Base-by-base conservation (phyloP, 805 yeast genomes). In the Naumovozyma dairenensis region DNA sequence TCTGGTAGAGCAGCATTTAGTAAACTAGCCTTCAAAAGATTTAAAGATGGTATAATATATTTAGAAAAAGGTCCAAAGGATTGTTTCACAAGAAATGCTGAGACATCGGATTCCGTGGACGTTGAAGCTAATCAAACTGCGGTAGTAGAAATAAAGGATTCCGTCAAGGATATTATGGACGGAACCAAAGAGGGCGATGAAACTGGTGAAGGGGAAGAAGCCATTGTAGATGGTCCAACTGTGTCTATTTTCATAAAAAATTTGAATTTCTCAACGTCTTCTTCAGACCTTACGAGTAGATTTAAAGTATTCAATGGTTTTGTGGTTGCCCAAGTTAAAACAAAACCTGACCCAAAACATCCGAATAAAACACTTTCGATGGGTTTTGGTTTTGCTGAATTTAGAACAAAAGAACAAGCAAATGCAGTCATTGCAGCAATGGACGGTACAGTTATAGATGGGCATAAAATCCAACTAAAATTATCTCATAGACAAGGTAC, bases 321-420 rank as follows among this genome's bases (percentile, higher is more conserved):
- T 55, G 72, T 80, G 10, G 68, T 79, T 31, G 94, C 94, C 2
- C 75, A 77, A 16, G 80, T 92, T 35, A 84, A 84, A 52, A 80
- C 80, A 18, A 89, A 87, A 55, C 87, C 95, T 1, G 94, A 89
- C 60, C 74, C 94, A 24, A 83, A 77, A 59, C 71, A 74, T 39
- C 53, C 71, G 2, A 80, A 77, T 8, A 71, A 71, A 37, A 61
- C 67, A n/a, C 68, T 77, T 39, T 85, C 96, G 48, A 92, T 92
- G 98, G 98, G 98, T 15, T 92, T 86, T 51, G 98, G 98, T 1
- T 92, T 92, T 62, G 96, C 74, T 10, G 98, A 92, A 60, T 92
- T 85, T 59, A 74, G 66, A 45, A 73, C 87, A 2, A 74, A 72
- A 44, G 83, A 76, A 25, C 76, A 80, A 49, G 98, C 98, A 0